phyloP scores from a whole-genome alignment of 83 land plant genomes.

The Picea mariana region DNA sequence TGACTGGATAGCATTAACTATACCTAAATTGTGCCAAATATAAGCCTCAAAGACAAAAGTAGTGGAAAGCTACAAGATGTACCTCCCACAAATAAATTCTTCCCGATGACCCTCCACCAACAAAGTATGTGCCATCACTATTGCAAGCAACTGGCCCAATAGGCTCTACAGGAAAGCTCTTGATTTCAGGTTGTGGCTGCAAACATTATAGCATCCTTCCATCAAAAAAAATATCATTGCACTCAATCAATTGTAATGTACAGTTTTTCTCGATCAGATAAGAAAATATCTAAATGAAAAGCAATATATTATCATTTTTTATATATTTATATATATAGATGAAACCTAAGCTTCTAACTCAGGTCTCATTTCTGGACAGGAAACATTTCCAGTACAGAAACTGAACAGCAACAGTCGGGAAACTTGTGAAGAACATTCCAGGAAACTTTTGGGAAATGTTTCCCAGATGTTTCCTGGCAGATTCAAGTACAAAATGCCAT shows the following conservation, averaged over 20 bases:
- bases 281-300: not conserved
- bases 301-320: too few relatives aligned
- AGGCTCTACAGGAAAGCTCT: constrained; percentile 47
- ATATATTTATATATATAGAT: too few relatives aligned
- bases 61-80: not conserved
- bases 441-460: too few relatives aligned
- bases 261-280: not conserved
- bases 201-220: not conserved
- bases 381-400: too few relatives aligned
- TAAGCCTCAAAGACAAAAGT: not conserved
- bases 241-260: not conserved
- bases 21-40: not conserved
- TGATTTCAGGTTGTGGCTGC: constrained; percentile 32
- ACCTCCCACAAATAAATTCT: constrained; percentile 66
- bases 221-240: not conserved
- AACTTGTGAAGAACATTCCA: too few relatives aligned
- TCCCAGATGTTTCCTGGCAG: too few relatives aligned
- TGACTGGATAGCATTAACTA: not conserved
- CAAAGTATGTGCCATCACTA: constrained; percentile 43
- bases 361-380: too few relatives aligned
- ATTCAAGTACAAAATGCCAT: too few relatives aligned
- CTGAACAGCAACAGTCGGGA: too few relatives aligned
- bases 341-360: too few relatives aligned
- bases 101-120: constrained; percentile 56
- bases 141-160: constrained; percentile 48